Percentiles rank a stretch among this genome's conserved stretches.
phyloP scores from a whole-genome alignment of 2,329 filamentous ascomycete species.

The Penicillium sp. region DNA sequence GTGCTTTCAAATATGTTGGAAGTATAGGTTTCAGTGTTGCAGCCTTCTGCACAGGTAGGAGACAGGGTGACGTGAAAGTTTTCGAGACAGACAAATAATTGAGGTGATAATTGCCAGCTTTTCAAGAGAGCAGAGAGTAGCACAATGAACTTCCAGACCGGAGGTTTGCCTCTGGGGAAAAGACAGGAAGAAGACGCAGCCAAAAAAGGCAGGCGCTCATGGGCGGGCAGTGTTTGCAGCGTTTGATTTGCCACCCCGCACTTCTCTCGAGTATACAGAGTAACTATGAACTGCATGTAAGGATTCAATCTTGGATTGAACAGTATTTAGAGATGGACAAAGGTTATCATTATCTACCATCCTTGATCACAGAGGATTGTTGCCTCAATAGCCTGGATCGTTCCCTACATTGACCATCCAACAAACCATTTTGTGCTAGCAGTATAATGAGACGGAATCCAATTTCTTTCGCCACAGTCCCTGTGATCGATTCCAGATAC shows the following conservation, averaged over 20 bases:
- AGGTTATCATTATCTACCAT: no score
- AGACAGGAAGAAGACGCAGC: neutral
- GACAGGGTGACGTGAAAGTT: neutral
- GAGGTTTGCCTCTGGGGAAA: neutral
- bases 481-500: neutral
- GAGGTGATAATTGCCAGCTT: neutral
- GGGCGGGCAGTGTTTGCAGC: neutral
- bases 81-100: no score
- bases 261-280: neutral
- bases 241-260: slow-evolving; percentile 4
- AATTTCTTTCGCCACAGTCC: neutral
- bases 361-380: no score
- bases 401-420: neutral
- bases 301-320: no score
- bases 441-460: neutral
- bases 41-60: neutral
- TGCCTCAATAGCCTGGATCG: no score
- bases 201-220: neutral
- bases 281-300: neutral
- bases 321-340: no score
- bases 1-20: neutral
- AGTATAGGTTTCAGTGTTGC: neutral
- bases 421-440: neutral
- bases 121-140: no score
- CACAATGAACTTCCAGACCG: neutral